Base-by-base conservation (phyloP, 2,329 filamentous ascomycete genomes). In the Sclerotinia nivalis region DNA sequence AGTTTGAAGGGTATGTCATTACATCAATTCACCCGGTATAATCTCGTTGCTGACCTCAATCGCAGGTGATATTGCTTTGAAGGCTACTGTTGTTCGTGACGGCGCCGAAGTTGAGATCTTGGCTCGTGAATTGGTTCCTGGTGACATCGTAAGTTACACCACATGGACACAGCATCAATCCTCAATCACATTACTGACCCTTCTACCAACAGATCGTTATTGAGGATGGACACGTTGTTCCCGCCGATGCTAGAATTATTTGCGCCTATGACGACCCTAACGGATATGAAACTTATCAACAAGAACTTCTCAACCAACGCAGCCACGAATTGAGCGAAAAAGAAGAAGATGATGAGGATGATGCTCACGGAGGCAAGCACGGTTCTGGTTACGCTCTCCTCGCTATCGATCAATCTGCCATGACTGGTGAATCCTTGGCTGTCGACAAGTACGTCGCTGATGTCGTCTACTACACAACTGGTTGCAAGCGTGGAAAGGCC, bases 401-500 rank as follows among this genome's bases (percentile, higher is more conserved):
- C 77, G 90, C 91, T 74, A 87, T 88, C 76, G 91, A 93, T 83
- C 90, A 93, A 83, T 92, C 90, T 78, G 90, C 91, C 81, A 93
- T 93, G 81, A 93, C 91, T 76, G 91, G 91, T 82, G 91, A 93
- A 81, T 93, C 91, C 72, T 88, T 93, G 74, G 91, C 91, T 74
- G 91, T 93, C 73, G 89, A 91, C 82, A 91, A 91, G 82, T 91
- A 91, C 83, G 91, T 93, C 87, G 89, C 89, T 72, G 91, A 93
- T 77, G 83, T 86, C 72, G 85, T 90, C 78, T 93, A 91, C 85
- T 93, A 93, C 84, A 93, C 91, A 72, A 93, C 91, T 73, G 90
- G 91, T 76, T 93, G 91, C 85, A 93, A 93, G 86, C 90, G 91
- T 79, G 90, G 91, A 78, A 92, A 92, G 83, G 88, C 89, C 71